phyloP scores from a whole-genome alignment of 31 red algal species.

The Bonnemaisonia californica region DNA sequence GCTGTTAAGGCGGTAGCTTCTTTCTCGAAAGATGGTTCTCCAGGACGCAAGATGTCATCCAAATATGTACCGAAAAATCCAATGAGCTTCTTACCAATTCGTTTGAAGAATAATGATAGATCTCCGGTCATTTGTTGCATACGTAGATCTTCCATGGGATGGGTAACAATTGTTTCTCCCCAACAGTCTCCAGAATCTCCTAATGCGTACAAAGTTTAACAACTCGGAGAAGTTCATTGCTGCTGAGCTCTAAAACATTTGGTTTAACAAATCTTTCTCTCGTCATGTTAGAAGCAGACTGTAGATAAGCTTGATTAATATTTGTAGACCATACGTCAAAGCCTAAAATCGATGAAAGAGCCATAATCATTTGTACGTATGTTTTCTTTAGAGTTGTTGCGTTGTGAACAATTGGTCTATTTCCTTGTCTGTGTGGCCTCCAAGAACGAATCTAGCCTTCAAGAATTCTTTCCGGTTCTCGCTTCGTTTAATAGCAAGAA shows the following conservation, averaged over 20 bases:
- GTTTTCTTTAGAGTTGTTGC: conserved; percentile 12
- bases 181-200: conserved; percentile 50
- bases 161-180: conserved; percentile 9
- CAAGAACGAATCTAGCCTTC: conserved; percentile 45
- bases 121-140: conserved; percentile 30
- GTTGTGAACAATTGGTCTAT: conserved; percentile 32
- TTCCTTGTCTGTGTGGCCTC: conserved; percentile 35
- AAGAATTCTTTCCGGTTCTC: background rate
- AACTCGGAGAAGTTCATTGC: conserved; percentile 25
- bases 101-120: too few relatives aligned
- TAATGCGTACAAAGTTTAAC: conserved; percentile 26
- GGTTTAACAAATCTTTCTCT: conserved; percentile 26
- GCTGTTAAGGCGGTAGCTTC: background rate
- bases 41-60: conserved; percentile 16
- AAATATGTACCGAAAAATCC: conserved; percentile 20
- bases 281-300: background rate
- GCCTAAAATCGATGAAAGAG: background rate
- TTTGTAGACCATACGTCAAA: conserved; percentile 34
- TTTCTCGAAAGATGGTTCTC: background rate
- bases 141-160: conserved; percentile 8
- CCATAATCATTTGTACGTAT: conserved; percentile 7
- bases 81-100: background rate
- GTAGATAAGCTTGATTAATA: too few relatives aligned
- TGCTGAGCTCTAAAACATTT: background rate
- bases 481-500: background rate